Evolutionary conservation across 495 filamentous ascomycete species (phyloP), one percentile per base, ranked within the genome.

Genomic region (Rhizodiscina lignyota): DNA sequence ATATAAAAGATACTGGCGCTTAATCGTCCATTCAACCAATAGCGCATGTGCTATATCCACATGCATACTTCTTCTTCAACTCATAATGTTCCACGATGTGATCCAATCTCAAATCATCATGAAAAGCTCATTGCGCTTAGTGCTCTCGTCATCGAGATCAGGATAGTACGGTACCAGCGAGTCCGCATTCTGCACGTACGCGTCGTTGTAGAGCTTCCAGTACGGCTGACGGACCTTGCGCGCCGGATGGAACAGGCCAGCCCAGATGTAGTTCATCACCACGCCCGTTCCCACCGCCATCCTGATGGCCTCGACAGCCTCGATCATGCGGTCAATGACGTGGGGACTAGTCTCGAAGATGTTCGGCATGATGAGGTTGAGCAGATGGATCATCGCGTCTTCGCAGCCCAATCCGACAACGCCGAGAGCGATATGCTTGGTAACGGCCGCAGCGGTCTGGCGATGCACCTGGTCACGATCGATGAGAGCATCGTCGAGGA

Each of bases 391-490:
- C 85, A 96, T 94, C 18, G 89, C 89, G 55, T 99, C 91, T 59
- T 99, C 91, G 55, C 84, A 93, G n/a, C 89, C 91, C 16, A 99
- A 64, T 20, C 91, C 91, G 33, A 94, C 87, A 15, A 94, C 84
- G 28, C 91, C 91, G 2, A 96, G 71, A 2, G 91, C 91, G 35
- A 99, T 77, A 46, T 99, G 91, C 61, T 96, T 94, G 56, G 96
- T 87, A 2, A 96, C 91, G 3, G 74, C 79, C 21, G 89, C 89
- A 2, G 91, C 89, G 1, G 91, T 96, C 53, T 99, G 91, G 13
- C 91, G 77, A 59, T 99, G 91, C 4, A 99, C 91, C 59, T 99
- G 91, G 55, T 99, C 91, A 30, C 91, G 76, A 57, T 99, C 91
- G 58, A 93, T 91, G 36, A 99, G 75, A 2, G 91, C 91, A 52